phyloP scores from a whole-genome alignment of 139 green algal species.

The Auxenochlorella protothecoides region DNA sequence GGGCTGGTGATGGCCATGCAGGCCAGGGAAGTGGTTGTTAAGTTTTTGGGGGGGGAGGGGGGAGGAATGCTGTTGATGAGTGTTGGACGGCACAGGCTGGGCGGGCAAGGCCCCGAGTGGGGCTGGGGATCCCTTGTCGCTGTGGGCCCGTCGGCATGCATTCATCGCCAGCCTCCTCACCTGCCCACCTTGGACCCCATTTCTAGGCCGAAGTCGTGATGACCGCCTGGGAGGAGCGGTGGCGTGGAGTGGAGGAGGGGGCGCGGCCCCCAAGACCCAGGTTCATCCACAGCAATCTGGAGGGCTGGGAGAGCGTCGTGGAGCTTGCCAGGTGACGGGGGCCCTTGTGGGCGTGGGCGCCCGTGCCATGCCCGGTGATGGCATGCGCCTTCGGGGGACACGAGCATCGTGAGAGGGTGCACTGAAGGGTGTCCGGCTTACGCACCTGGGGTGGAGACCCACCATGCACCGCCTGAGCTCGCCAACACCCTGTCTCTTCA shows the following conservation, averaged over 20 bases:
- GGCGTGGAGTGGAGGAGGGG: neutral
- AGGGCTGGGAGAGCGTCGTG: slow-evolving; percentile 14
- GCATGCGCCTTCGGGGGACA: neutral
- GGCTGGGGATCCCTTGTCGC: neutral
- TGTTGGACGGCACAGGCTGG: neutral
- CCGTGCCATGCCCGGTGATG: slow-evolving; percentile 6
- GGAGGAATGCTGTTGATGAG: neutral
- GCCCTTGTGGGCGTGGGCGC: neutral
- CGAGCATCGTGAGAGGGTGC: no score
- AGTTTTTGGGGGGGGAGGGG: neutral
- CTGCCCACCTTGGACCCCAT: neutral
- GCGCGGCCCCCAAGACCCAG: slow-evolving; percentile 12
- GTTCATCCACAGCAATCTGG: slow-evolving; percentile 55
- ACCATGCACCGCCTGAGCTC: neutral
- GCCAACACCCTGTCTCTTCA: neutral
- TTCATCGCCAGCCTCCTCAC: neutral
- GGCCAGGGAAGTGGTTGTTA: no score
- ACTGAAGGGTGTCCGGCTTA: neutral
- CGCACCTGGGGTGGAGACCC: neutral
- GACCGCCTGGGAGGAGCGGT: slow-evolving; percentile 35
- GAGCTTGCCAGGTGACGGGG: neutral
- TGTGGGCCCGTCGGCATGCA: neutral
- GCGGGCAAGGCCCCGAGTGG: neutral
- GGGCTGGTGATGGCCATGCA: neutral
- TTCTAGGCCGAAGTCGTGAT: slow-evolving; percentile 24